phyloP scores from a whole-genome alignment of 768 basidiomycete species.

The Suillus alpinus region DNA sequence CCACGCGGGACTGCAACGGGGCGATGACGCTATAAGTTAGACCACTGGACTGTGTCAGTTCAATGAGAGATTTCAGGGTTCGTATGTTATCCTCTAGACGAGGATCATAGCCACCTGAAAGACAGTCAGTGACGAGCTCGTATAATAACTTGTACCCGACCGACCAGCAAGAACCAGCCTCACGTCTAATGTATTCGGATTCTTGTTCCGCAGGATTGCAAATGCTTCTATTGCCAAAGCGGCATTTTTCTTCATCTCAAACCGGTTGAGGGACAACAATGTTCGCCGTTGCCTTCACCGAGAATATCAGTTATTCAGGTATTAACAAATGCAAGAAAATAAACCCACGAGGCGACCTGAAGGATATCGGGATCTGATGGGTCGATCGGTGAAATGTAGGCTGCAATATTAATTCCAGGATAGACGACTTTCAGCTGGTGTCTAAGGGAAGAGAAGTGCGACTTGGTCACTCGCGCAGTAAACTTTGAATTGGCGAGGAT shows the following conservation, averaged over 20 bases:
- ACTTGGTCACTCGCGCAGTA: slow-evolving; percentile 76
- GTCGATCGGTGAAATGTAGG: slow-evolving; percentile 54
- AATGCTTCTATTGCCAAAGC: slow-evolving; percentile 81
- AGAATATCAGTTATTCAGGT: not conserved
- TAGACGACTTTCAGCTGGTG: slow-evolving; percentile 79
- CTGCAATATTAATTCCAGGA: slow-evolving; percentile 84
- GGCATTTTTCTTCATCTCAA: slow-evolving; percentile 93
- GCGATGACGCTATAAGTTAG: slow-evolving; percentile 61
- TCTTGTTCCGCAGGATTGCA: slow-evolving; percentile 44
- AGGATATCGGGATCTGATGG: slow-evolving; percentile 47
- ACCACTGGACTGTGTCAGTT: slow-evolving; percentile 32
- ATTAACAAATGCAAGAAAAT: not conserved
- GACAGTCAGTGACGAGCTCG: slow-evolving; percentile 4
- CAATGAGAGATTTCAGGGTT: slow-evolving; percentile 61
- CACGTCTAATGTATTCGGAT: slow-evolving; percentile 31
- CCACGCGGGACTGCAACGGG: slow-evolving; percentile 39
- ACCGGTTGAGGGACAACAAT: slow-evolving; percentile 87
- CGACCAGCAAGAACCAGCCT: slow-evolving; percentile 80
- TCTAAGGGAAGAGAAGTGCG: slow-evolving; percentile 68
- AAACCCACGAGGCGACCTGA: slow-evolving; percentile 55
- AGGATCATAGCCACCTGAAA: slow-evolving; percentile 84
- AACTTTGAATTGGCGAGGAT: slow-evolving; percentile 92
- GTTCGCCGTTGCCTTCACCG: slow-evolving; percentile 60
- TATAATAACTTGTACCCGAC: not conserved
- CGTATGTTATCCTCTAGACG: slow-evolving; percentile 81